These are phyloP conservation scores for Kwoniella heveanensis DNA, from an alignment of 768 basidiomycete genomes.

Conservation along the genomic window DNA sequence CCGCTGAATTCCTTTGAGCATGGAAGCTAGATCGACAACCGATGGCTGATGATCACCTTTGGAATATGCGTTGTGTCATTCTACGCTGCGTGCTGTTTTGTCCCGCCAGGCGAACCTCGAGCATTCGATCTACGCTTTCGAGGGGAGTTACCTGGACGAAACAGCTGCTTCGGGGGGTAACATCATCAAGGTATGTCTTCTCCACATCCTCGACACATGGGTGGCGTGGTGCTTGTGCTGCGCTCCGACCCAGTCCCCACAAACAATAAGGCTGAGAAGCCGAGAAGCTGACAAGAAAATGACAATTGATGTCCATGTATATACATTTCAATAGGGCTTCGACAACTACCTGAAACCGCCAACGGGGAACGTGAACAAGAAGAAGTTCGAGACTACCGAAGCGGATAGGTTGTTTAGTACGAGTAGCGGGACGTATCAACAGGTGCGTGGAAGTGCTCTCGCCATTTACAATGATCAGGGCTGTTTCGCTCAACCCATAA, in stretches of 20 bases:
- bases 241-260: too few species aligned
- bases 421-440: constrained; percentile 54
- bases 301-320: too few species aligned
- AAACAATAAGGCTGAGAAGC: too few species aligned
- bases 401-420: constrained; percentile 56
- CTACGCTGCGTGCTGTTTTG: neutral
- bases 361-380: constrained; percentile 31
- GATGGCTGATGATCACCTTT: too few species aligned
- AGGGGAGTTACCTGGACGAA: constrained; percentile 58
- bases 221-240: too few species aligned
- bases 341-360: constrained; percentile 57
- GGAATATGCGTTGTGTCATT: too few species aligned
- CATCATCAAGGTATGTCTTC: constrained; percentile 57
- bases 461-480: too few species aligned
- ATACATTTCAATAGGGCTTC: constrained; percentile 54
- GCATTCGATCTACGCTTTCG: constrained; percentile 57
- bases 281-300: too few species aligned
- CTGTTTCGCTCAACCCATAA: too few species aligned
- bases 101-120: constrained; percentile 55
- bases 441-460: constrained; percentile 45
- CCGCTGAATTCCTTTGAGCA: too few species aligned
- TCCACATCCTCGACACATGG: too few species aligned
- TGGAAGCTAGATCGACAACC: too few species aligned
- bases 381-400: constrained; percentile 48
- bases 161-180: constrained; percentile 55